A percentile compares a stretch with the other conserved stretches of the same genome.
phyloP scores from a whole-genome alignment of 768 basidiomycete species.

The Lyophyllum atratum region DNA sequence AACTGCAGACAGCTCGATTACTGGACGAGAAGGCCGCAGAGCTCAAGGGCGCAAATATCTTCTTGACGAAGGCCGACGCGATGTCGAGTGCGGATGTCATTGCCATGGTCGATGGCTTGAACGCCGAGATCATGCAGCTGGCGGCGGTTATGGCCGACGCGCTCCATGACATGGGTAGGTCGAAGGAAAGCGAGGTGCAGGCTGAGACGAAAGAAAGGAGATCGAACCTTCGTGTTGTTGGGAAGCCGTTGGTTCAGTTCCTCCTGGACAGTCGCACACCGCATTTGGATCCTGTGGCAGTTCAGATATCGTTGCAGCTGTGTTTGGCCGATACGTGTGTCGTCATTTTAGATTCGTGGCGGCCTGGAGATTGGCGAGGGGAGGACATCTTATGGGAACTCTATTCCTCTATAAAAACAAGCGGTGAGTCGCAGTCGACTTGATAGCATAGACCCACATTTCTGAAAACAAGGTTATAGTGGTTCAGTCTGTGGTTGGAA shows the following conservation, averaged over 20 bases:
- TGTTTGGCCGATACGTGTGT: constrained; percentile 9
- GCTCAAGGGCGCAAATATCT: constrained; percentile 42
- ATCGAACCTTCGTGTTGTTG: constrained; percentile 9
- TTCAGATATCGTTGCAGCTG: constrained; percentile 21
- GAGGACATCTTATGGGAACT: constrained; percentile 11
- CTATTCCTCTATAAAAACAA: constrained; percentile 15
- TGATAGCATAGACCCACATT: neutral
- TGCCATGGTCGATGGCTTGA: constrained; percentile 19
- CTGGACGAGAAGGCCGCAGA: constrained; percentile 37
- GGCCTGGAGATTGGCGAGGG: constrained; percentile 6
- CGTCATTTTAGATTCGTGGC: constrained; percentile 16
- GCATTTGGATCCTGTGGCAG: constrained; percentile 14
- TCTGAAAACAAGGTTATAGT: neutral
- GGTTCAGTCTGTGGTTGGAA: constrained; percentile 15
- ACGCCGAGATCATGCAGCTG: constrained; percentile 21
- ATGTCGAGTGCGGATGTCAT: constrained; percentile 46
- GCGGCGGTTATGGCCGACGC: constrained; percentile 21
- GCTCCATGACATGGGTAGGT: constrained; percentile 5
- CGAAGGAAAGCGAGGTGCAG: neutral
- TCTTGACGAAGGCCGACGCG: constrained; percentile 43
- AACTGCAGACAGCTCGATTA: constrained; percentile 17
- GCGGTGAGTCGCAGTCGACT: constrained; percentile 6
- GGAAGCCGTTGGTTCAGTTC: constrained; percentile 6
- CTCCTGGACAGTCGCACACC: neutral
- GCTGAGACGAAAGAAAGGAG: neutral